Conservation (phyloP, 2,329 filamentous ascomycete genomes). For the Aspergillus intermedius region DNA sequence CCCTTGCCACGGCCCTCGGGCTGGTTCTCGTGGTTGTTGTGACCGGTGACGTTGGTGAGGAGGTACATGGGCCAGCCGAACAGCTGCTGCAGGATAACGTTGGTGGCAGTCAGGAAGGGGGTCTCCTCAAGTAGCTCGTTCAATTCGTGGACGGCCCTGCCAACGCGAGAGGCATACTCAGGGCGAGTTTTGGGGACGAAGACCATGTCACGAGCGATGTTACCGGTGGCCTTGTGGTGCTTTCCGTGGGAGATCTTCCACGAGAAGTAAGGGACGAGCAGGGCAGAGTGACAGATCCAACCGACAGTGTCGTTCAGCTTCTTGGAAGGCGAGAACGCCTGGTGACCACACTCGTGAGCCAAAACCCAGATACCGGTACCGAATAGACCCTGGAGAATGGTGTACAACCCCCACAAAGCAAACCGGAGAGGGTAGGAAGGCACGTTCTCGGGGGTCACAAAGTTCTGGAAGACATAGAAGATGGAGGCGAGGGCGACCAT, state of each 20-base stretch:
- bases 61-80: conserved; percentile 92
- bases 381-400: conserved; percentile 83
- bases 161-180: conserved; percentile 67
- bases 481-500: conserved; percentile 63
- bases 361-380: conserved; percentile 93
- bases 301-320: conserved; percentile 85
- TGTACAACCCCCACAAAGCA: conserved; percentile 61
- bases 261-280: conserved; percentile 95
- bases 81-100: conserved; percentile 78
- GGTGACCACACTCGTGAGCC: conserved; percentile 96
- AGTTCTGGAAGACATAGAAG: conserved; percentile 85
- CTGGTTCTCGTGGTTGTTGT: conserved; percentile 89
- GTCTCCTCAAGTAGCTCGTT: conserved; percentile 91
- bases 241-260: conserved; percentile 99
- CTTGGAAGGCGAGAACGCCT: conserved; percentile 91
- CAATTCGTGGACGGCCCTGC: conserved; percentile 71
- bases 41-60: conserved; percentile 84
- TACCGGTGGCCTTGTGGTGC: conserved; percentile 97
- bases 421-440: conserved; percentile 62
- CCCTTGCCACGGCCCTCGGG: conserved; percentile 87
- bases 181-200: conserved; percentile 91
- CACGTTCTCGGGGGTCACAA: conserved; percentile 75
- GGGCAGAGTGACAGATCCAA: conserved; percentile 80
- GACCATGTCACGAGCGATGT: conserved; percentile 98
- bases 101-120: conserved; percentile 68